phyloP scores from a whole-genome alignment of 129 eudicot genomes.

The Deinandra increscens region DNA sequence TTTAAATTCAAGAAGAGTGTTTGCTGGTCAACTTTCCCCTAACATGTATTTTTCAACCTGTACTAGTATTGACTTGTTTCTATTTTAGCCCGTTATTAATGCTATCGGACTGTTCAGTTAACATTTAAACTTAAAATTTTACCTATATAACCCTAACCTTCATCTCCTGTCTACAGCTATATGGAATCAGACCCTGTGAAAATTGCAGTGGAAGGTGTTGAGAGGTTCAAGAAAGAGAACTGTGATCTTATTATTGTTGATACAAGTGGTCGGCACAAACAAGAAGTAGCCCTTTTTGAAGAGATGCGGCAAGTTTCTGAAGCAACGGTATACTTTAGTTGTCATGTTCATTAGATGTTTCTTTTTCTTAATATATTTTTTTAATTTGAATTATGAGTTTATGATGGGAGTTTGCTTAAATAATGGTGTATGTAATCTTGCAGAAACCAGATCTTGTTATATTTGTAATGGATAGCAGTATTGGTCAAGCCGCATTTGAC shows the following conservation, averaged over 20 bases:
- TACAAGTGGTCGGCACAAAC: conserved; percentile 97
- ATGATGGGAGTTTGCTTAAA: not conserved
- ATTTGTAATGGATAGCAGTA: conserved; percentile 97
- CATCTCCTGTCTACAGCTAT: conserved; percentile 50
- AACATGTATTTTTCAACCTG: not conserved
- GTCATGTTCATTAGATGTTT: not conserved
- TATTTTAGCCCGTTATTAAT: not conserved
- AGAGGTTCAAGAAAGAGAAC: conserved; percentile 75
- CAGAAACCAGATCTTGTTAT: conserved; percentile 98
- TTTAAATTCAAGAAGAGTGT: not conserved
- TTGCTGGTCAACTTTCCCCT: not conserved
- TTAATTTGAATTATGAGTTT: not conserved
- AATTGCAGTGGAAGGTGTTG: conserved; percentile 93
- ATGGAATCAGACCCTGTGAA: conserved; percentile 95
- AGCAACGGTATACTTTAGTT: conserved; percentile 63
- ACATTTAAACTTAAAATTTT: not conserved
- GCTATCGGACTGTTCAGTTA: not conserved
- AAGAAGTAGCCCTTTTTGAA: conserved; percentile 86
- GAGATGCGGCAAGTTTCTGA: conserved; percentile 98
- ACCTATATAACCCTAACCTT: conserved; percentile 3
- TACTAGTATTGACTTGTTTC: not conserved
- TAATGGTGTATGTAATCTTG: conserved; percentile 20
- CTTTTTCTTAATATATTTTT: not conserved
- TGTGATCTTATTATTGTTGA: conserved; percentile 90
- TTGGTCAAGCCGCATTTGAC: conserved; percentile 98